phyloP scores from a whole-genome alignment of 805 yeast genomes.

The Candida incommunis region DNA sequence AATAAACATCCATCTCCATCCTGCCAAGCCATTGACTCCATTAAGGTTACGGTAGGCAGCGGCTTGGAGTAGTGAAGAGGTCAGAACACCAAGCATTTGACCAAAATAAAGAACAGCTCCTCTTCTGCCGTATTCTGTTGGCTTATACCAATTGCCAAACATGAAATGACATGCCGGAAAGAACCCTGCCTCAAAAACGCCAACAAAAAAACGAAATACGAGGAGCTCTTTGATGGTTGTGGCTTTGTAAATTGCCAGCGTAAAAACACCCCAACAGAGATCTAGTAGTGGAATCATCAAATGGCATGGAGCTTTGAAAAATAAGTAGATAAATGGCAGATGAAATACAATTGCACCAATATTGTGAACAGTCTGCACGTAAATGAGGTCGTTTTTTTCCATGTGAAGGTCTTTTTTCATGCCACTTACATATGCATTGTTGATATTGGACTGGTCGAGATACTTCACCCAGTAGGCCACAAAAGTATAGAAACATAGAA shows the following conservation, averaged over 20 bases:
- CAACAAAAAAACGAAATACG: constrained; percentile 34
- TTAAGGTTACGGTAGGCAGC: constrained; percentile 27
- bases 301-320: constrained; percentile 38
- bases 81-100: constrained; percentile 32
- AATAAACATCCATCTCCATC: constrained; percentile 30
- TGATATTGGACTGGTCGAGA: constrained; percentile 43
- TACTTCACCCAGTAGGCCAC: constrained; percentile 57
- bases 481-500: constrained; percentile 38
- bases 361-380: constrained; percentile 39
- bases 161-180: constrained; percentile 28
- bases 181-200: constrained; percentile 31
- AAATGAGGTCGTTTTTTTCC: constrained; percentile 44
- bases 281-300: constrained; percentile 28
- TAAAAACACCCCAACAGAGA: constrained; percentile 9
- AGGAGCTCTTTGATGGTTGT: constrained; percentile 25
- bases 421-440: constrained; percentile 55
- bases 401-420: constrained; percentile 42
- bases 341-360: constrained; percentile 49
- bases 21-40: constrained; percentile 24
- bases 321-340: constrained; percentile 45
- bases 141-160: constrained; percentile 27
- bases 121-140: constrained; percentile 23
- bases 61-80: constrained; percentile 38
- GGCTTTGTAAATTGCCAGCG: constrained; percentile 13
- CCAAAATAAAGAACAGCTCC: constrained; percentile 24